Conservation (phyloP, 169 alveolate species). For the Plasmodium knowlesi region DNA sequence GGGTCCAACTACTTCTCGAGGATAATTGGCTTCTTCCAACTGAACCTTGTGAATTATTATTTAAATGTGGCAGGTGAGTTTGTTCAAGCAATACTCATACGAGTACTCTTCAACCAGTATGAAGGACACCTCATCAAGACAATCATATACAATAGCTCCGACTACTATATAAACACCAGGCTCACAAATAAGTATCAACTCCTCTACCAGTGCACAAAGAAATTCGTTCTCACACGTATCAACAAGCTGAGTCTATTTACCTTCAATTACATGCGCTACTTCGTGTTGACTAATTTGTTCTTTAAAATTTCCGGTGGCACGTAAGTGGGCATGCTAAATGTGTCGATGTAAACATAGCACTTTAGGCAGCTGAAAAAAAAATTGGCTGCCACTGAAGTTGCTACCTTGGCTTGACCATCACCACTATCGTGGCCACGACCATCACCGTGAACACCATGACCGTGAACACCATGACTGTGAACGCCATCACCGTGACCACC, state of each 20-base stretch:
- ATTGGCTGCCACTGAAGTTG: too few species aligned
- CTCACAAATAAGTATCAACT: slow-evolving; percentile 21
- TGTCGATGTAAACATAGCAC: neutral
- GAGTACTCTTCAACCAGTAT: slow-evolving; percentile 14
- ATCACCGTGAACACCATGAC: neutral
- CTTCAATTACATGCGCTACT: slow-evolving; percentile 52
- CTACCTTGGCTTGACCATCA: too few species aligned
- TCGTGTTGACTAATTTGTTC: slow-evolving; percentile 45
- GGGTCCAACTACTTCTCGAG: slow-evolving; percentile 31
- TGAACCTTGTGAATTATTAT: slow-evolving; percentile 55
- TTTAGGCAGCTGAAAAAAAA: too few species aligned
- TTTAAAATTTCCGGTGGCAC: slow-evolving; percentile 34
- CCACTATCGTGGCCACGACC: too few species aligned
- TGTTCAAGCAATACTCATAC: slow-evolving; percentile 12
- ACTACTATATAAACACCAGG: slow-evolving; percentile 17
- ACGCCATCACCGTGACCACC: neutral
- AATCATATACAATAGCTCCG: slow-evolving; percentile 27
- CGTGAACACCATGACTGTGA: too few species aligned
- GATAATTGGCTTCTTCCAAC: slow-evolving; percentile 35
- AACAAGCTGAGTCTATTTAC: slow-evolving; percentile 40
- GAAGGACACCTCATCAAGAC: slow-evolving; percentile 8
- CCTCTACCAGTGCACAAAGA: slow-evolving; percentile 49
- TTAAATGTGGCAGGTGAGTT: slow-evolving; percentile 24
- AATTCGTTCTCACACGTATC: slow-evolving; percentile 22
- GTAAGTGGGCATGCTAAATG: neutral